Evolutionary conservation across 2,329 filamentous ascomycete genomes (phyloP).

Genomic region (Scorias spongiosa): DNA sequence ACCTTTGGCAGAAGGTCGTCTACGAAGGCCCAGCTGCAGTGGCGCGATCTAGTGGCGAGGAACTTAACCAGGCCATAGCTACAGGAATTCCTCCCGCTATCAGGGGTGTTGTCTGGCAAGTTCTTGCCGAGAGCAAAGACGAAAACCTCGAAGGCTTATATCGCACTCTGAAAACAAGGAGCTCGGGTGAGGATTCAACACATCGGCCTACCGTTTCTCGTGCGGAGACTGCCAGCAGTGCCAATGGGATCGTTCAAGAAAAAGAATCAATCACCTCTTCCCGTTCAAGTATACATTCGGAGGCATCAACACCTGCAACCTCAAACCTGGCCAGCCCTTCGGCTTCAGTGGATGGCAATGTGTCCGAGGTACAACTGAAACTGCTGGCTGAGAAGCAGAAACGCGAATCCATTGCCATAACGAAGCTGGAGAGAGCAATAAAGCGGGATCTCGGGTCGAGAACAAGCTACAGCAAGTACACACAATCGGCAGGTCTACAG

Average conservation of each 20-base stretch:
- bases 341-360: constrained; percentile 22
- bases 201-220: constrained; percentile 8
- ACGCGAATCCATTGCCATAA: constrained; percentile 55
- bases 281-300: constrained; percentile 44
- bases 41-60: constrained; percentile 72
- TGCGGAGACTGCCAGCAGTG: constrained; percentile 2
- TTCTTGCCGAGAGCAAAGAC: constrained; percentile 87
- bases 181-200: constrained; percentile 56
- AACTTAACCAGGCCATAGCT: constrained; percentile 80
- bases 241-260: constrained; percentile 5
- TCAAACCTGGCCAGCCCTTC: constrained; percentile 52
- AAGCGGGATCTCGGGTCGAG: constrained; percentile 78
- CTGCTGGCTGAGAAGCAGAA: constrained; percentile 55
- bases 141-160: constrained; percentile 81
- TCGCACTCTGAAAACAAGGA: constrained; percentile 60
- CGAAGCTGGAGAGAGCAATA: constrained; percentile 82
- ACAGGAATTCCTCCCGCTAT: constrained; percentile 90
- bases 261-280: constrained; percentile 33
- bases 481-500: constrained; percentile 77
- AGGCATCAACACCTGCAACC: constrained; percentile 53
- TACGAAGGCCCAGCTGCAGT: constrained; percentile 86
- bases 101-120: constrained; percentile 97
- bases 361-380: constrained; percentile 32
- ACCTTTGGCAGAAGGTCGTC: constrained; percentile 91
- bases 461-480: constrained; percentile 94